These are phyloP conservation scores for Colletotrichum higginsianum DNA, from an alignment of 2,329 filamentous ascomycete genomes.

Conservation along the genomic window DNA sequence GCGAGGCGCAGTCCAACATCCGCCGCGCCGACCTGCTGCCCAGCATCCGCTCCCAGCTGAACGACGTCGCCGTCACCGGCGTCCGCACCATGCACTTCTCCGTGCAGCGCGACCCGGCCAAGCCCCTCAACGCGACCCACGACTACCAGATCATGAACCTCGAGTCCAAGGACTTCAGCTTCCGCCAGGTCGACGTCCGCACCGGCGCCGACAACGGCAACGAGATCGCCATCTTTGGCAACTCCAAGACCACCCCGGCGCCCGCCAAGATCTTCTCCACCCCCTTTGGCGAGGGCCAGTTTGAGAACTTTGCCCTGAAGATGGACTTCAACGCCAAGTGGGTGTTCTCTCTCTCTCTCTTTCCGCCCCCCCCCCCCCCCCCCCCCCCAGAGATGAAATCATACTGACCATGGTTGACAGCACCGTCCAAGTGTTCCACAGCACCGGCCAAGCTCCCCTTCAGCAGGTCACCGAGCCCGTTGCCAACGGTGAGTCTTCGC, in stretches of 20 bases:
- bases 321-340: slow-evolving; percentile 39
- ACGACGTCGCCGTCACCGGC: slow-evolving; percentile 58
- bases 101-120: slow-evolving; percentile 57
- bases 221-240: slow-evolving; percentile 43
- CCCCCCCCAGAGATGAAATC: neutral
- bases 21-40: slow-evolving; percentile 61
- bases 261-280: slow-evolving; percentile 38
- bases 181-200: slow-evolving; percentile 42
- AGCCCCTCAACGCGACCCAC: slow-evolving; percentile 61
- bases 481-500: slow-evolving; percentile 51
- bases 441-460: slow-evolving; percentile 54
- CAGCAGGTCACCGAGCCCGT: slow-evolving; percentile 53
- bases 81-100: slow-evolving; percentile 63
- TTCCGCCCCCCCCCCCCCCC: slow-evolving; percentile 41
- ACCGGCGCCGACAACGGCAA: slow-evolving; percentile 55
- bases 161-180: slow-evolving; percentile 42
- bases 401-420: neutral
- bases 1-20: slow-evolving; percentile 59
- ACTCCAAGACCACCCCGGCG: slow-evolving; percentile 30
- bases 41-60: slow-evolving; percentile 52
- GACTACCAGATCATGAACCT: slow-evolving; percentile 56
- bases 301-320: slow-evolving; percentile 41
- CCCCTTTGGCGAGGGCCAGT: slow-evolving; percentile 39
- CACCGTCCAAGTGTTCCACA: slow-evolving; percentile 60
- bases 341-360: neutral